Evolutionary conservation across 352 stramenopile species (phyloP).

Genomic region (Phytophthora aleatoria): DNA sequence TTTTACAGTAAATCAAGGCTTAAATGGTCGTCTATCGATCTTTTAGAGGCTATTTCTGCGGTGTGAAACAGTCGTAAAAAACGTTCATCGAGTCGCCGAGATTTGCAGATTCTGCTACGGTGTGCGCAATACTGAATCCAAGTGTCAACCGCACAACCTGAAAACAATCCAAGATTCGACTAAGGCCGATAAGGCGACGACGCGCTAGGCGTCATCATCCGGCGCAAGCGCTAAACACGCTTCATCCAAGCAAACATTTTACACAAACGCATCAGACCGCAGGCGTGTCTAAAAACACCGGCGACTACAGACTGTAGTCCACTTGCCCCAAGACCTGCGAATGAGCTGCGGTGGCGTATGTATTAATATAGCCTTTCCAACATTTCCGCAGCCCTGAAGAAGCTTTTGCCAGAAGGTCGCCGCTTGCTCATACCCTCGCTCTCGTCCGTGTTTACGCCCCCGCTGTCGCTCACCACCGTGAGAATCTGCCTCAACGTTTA

Average conservation of each 20-base stretch:
- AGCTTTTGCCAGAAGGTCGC: neutral
- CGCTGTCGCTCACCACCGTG: neutral
- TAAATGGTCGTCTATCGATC: neutral
- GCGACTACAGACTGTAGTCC: neutral
- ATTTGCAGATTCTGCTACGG: conserved; percentile 16
- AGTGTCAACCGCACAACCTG: conserved; percentile 11
- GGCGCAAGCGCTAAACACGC: neutral
- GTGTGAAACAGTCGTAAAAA: conserved; percentile 15
- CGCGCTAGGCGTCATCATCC: conserved; percentile 1
- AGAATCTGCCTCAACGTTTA: neutral
- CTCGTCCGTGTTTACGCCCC: conserved; percentile 1
- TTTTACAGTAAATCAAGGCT: neutral
- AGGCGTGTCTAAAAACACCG: too few relatives aligned
- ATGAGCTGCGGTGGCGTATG: too few relatives aligned
- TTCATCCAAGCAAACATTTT: conserved; percentile 2
- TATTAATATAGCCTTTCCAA: neutral
- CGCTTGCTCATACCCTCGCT: neutral
- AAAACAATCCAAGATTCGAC: conserved; percentile 17
- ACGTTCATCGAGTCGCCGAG: neutral
- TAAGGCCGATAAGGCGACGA: neutral
- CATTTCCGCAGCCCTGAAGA: neutral
- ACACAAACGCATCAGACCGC: neutral
- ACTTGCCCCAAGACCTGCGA: too few relatives aligned
- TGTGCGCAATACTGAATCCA: conserved; percentile 12
- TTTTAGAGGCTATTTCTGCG: neutral